phyloP scores from a whole-genome alignment of 1,284 basidiomycete genomes.

The Ganoderma multipileum region DNA sequence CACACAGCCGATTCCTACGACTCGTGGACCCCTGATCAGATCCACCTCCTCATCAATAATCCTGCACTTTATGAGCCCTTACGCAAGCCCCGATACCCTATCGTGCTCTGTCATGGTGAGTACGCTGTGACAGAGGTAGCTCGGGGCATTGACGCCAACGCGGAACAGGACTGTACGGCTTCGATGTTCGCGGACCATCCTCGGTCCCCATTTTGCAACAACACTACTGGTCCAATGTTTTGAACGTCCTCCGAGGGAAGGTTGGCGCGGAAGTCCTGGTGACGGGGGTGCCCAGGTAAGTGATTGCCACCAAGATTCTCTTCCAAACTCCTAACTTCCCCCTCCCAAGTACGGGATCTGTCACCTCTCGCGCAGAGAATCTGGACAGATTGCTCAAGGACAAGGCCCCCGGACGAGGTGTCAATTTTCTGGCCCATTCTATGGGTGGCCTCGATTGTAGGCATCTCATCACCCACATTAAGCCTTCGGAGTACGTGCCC shows the following conservation, averaged over 20 bases:
- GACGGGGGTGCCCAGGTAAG: conserved; percentile 92
- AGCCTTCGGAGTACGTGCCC: conserved; percentile 85
- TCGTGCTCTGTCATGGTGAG: conserved; percentile 95
- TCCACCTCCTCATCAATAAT: conserved; percentile 77
- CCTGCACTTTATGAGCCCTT: conserved; percentile 79
- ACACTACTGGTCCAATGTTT: conserved; percentile 95
- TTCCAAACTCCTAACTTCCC: not conserved
- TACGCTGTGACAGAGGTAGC: conserved; percentile 2
- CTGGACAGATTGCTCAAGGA: conserved; percentile 80
- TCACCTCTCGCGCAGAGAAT: conserved; percentile 82
- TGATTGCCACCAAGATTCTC: conserved; percentile 15
- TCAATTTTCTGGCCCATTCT: conserved; percentile 96
- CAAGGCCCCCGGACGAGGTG: conserved; percentile 71
- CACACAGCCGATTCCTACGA: conserved; percentile 9
- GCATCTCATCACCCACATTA: conserved; percentile 88
- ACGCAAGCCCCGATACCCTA: conserved; percentile 84
- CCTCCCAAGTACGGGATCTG: conserved; percentile 83
- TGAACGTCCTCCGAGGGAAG: conserved; percentile 83
- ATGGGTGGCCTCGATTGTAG: conserved; percentile 98
- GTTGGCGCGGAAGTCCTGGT: conserved; percentile 94
- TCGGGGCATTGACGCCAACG: conserved; percentile 19
- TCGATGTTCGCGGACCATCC: conserved; percentile 84
- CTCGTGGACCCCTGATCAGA: conserved; percentile 50
- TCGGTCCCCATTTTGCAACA: conserved; percentile 82
- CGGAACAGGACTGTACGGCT: conserved; percentile 87